Base-by-base conservation (phyloP, 225 moss, liverwort and hornwort genomes). In the Straminergon stramineum region DNA sequence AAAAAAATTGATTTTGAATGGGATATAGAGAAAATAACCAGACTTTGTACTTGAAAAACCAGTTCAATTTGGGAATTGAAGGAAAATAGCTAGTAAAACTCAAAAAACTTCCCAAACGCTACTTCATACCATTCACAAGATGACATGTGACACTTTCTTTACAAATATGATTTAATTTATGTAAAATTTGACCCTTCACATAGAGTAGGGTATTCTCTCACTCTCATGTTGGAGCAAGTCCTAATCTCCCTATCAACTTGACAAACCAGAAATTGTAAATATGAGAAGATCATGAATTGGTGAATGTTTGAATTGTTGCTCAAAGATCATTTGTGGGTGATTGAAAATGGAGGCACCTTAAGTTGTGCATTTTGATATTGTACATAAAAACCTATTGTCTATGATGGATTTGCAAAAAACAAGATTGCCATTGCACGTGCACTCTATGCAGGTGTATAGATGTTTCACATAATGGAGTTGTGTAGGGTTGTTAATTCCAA, bases 371-470 rank as follows among this genome's bases (percentile, higher is more conserved):
- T 41, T 2, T 4, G 27, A 3, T 27, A 16, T 27, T 43, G 43
- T 9, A 27, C 39, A 39, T n/a, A 23, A 69, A 39, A 23, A 22
- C 13, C 0, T 27, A 2, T 0, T 15, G 2, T 45, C 45, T 45
- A 8, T 41, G 27, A 73, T 41, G 26, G 71, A 73, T 74, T 74
- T 30, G 17, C 4, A 43, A 0, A 17, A 74, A 74, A 43, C 1
- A 10, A 9, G 3, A 3, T 6, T 45, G 28, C 10, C 43, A 71
- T 43, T 73, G 43, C 0, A 0, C 0, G 5, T 43, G 16, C 1
- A 10, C 26, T 41, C 15, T 71, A 15, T 0, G 0, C 0, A 15
- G 0, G 7, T 73, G 28, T 6, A 2, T 2, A 22, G 1, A 14
- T 69, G 13, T 69, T 69, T 1, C 6, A 39, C 30, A 6, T 28